Evolutionary conservation across 2,329 filamentous ascomycete species (phyloP).

Genomic region (Microsporum audouinii): DNA sequence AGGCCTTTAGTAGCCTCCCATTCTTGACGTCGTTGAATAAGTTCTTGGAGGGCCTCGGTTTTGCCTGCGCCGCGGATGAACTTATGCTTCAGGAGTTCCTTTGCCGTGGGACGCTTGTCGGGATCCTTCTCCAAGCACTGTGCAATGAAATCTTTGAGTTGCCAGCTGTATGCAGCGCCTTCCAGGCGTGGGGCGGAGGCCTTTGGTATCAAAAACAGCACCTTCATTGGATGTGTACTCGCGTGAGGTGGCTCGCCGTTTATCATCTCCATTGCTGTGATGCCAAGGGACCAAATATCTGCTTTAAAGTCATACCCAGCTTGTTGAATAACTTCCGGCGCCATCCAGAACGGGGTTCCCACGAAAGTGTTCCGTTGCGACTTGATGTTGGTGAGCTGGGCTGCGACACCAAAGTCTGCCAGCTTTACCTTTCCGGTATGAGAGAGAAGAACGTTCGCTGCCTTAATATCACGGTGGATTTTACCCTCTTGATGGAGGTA

Average conservation of each 20-base stretch:
- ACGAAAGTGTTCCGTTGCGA: constrained; percentile 96
- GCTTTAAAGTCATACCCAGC: constrained; percentile 76
- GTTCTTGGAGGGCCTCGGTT: constrained; percentile 73
- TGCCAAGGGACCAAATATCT: constrained; percentile 86
- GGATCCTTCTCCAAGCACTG: constrained; percentile 88
- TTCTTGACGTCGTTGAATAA: constrained; percentile 69
- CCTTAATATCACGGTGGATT: constrained; percentile 94
- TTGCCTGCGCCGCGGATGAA: constrained; percentile 83
- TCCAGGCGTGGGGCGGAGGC: constrained; percentile 74
- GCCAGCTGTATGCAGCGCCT: constrained; percentile 65
- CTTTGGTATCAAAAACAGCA: constrained; percentile 82
- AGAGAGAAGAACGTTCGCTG: constrained; percentile 89
- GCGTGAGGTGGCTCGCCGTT: constrained; percentile 81
- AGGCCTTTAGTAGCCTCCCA: constrained; percentile 65
- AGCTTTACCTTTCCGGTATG: constrained; percentile 85
- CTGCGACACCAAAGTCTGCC: constrained; percentile 93
- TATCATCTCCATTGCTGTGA: constrained; percentile 82
- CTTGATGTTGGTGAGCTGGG: constrained; percentile 94
- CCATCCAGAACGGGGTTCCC: constrained; percentile 96
- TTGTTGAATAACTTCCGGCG: constrained; percentile 85
- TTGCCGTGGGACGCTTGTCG: constrained; percentile 70
- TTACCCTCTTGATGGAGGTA: constrained; percentile 92
- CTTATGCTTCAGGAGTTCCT: constrained; percentile 73
- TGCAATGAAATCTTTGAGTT: constrained; percentile 89
- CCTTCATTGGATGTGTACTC: constrained; percentile 84